Conservation (phyloP, 179 eudicot species). For the Corrigiola litoralis region DNA sequence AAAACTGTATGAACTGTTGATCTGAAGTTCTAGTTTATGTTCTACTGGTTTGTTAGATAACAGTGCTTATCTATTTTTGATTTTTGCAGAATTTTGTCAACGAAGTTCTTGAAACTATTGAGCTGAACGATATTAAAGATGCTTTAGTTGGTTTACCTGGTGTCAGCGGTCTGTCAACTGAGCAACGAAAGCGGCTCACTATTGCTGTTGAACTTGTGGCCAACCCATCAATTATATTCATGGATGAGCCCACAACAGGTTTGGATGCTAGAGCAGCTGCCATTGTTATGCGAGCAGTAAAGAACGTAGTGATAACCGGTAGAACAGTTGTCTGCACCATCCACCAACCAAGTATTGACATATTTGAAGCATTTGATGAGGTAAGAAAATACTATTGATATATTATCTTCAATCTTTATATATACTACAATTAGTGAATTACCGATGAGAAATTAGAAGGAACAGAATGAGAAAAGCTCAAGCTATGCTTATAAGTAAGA, state of each 20-base stretch:
- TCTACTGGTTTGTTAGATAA: neutral
- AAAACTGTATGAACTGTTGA: conserved; percentile 42
- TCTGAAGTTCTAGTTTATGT: neutral
- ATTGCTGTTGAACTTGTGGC: conserved; percentile 91
- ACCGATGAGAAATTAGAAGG: too few species aligned
- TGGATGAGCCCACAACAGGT: conserved; percentile 97
- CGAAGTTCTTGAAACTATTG: conserved; percentile 72
- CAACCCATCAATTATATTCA: conserved; percentile 85
- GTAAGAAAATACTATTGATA: conserved; percentile 24
- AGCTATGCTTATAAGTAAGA: neutral
- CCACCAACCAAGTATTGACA: conserved; percentile 90
- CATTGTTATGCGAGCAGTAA: conserved; percentile 81
- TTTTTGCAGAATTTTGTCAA: conserved; percentile 56
- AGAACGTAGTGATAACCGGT: conserved; percentile 70
- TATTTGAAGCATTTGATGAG: conserved; percentile 92
- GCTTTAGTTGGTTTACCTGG: conserved; percentile 68
- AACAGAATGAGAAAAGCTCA: neutral
- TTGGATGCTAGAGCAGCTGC: conserved; percentile 94
- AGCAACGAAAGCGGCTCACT: conserved; percentile 84
- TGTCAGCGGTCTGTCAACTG: conserved; percentile 71
- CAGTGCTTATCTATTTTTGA: neutral
- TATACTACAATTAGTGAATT: too few species aligned
- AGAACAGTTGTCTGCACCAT: conserved; percentile 92
- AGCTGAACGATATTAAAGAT: conserved; percentile 62
- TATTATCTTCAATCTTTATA: neutral